Evolutionary conservation across 2,329 filamentous ascomycete genomes (phyloP).

Genomic region (Aureobasidium sp.): DNA sequence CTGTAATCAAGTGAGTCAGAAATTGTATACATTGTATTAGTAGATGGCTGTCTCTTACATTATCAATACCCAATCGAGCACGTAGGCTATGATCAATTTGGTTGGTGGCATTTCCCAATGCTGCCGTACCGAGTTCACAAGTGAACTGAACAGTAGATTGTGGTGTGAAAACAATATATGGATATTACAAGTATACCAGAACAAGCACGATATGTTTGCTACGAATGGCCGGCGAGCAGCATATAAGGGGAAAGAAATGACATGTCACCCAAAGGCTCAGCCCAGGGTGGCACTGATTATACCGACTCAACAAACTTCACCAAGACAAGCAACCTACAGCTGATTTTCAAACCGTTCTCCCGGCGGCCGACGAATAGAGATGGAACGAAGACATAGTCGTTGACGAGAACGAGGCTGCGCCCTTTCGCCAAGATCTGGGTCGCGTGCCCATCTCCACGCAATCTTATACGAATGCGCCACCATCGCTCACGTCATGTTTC

Average conservation of each 20-base stretch:
- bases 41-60: slow-evolving; percentile 35
- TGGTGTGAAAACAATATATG: background rate
- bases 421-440: slow-evolving; percentile 1
- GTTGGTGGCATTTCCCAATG: background rate
- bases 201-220: background rate
- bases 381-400: background rate
- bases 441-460: background rate
- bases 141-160: background rate
- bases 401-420: background rate
- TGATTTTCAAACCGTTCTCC: background rate
- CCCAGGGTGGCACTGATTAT: background rate
- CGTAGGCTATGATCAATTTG: slow-evolving; percentile 54
- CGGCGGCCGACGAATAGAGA: background rate
- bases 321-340: background rate
- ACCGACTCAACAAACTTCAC: background rate
- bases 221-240: background rate
- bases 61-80: slow-evolving; percentile 66
- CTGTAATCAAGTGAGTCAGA: slow-evolving; percentile 2
- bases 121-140: background rate
- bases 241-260: background rate
- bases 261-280: background rate
- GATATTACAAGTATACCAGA: background rate
- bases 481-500: background rate
- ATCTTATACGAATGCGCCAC: background rate
- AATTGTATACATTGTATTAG: background rate